Evolutionary conservation across 257 asterid species (phyloP), one percentile per base, ranked within the genome.

Genomic region (Orobanche coerulescens): DNA sequence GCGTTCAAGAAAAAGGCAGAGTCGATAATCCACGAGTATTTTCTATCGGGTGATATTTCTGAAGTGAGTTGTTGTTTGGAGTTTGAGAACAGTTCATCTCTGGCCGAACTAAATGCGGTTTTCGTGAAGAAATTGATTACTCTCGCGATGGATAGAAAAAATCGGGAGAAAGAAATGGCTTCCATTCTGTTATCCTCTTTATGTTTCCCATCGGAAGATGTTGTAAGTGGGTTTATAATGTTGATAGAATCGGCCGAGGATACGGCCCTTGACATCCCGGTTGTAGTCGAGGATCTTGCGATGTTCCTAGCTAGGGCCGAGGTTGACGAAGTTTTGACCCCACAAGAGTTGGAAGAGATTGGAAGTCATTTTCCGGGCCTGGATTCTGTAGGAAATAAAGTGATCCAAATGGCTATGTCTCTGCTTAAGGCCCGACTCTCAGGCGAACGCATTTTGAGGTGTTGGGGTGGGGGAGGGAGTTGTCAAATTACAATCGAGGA

Each of bases 131-230:
- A 79, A 65, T 63, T 86, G 67, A 79, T 92, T 30, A 82, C 89
- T 16, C 71, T 88, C 20, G 95, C 98, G 25, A 92, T 92, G 98
- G 98, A 92, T 31, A 78, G 94, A 61, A 92, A 84, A 64, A 92
- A 86, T 6, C 57, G 95, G n/a, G 97, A 86, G 75, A 92, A 88
- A 52, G 97, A 92, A 68, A 92, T 88, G 98, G 98, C 98, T 36
- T 88, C 96, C 6, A 78, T 88, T 16, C 55, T 92, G 67, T 67
- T 88, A 36, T 86, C 96, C 23, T 88, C 96, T 12, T 37, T 86
- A 55, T 77, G 93, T 61, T 82, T 92, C 3, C 96, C 95, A 13
- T 86, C 95, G 10, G 95, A 86, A 5, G 94, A 88, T 61, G 88
- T 88, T 40, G 90, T 84, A 4, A 71, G 68, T 59, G 97, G 95